Conservation (phyloP, 768 basidiomycete genomes). For the Leccinum arenicola region DNA sequence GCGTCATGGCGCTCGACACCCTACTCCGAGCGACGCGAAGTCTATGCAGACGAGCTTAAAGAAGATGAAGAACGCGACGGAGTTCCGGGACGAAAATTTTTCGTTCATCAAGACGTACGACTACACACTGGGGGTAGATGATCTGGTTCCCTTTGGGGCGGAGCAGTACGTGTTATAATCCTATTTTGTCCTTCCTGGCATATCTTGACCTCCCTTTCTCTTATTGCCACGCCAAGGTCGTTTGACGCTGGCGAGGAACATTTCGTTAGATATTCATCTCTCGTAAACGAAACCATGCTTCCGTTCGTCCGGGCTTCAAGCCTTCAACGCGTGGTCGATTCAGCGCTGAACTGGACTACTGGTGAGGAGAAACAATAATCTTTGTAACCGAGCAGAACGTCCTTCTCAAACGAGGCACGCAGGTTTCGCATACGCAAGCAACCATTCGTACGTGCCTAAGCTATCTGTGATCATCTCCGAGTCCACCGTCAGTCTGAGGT, state of each 20-base stretch:
- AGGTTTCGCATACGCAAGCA: constrained; percentile 49
- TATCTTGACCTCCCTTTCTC: constrained; percentile 22
- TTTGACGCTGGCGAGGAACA: constrained; percentile 48
- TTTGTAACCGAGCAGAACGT: not conserved
- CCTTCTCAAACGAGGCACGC: not conserved
- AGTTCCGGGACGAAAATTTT: constrained; percentile 43
- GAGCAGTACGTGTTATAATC: constrained; percentile 49
- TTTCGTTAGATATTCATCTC: constrained; percentile 48
- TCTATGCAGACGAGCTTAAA: constrained; percentile 46
- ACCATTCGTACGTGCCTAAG: constrained; percentile 40
- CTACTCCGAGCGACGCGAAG: constrained; percentile 17
- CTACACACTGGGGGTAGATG: constrained; percentile 54
- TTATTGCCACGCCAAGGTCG: constrained; percentile 31
- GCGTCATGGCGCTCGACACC: not conserved
- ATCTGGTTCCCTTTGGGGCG: constrained; percentile 65
- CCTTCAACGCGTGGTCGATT: constrained; percentile 54
- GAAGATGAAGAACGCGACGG: constrained; percentile 48
- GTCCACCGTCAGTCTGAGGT: constrained; percentile 35
- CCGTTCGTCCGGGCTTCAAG: constrained; percentile 52
- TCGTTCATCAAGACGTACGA: constrained; percentile 53
- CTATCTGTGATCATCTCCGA: constrained; percentile 58
- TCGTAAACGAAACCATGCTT: constrained; percentile 41
- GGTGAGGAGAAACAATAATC: constrained; percentile 35
- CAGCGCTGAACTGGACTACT: constrained; percentile 64
- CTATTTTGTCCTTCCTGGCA: constrained; percentile 43